phyloP scores from a whole-genome alignment of 768 basidiomycete genomes.

The Lactarius pseudohatsudake region DNA sequence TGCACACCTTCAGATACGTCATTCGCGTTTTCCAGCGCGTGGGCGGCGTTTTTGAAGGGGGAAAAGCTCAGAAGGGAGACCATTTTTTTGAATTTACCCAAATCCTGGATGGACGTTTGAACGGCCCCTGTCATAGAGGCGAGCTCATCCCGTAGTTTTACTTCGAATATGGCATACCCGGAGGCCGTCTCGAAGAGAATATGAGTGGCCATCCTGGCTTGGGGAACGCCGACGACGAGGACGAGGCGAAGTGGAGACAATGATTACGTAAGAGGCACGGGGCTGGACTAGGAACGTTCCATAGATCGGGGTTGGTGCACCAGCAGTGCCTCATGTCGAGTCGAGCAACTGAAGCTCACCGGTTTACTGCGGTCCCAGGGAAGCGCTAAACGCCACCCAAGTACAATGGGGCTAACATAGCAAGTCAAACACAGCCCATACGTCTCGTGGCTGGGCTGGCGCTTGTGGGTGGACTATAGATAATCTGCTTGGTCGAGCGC shows the following conservation, averaged over 20 bases:
- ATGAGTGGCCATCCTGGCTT: conserved; percentile 66
- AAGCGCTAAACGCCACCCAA: neutral
- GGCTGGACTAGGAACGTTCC: conserved; percentile 12
- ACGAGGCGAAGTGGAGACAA: neutral
- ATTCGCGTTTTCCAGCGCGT: conserved; percentile 93
- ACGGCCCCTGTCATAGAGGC: conserved; percentile 74
- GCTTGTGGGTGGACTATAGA: conserved; percentile 4
- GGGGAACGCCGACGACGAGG: neutral
- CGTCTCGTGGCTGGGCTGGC: conserved; percentile 10
- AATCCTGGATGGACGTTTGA: conserved; percentile 84
- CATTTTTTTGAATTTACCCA: conserved; percentile 90
- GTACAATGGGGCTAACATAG: neutral
- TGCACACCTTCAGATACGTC: conserved; percentile 89
- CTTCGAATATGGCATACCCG: conserved; percentile 91
- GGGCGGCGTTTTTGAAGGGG: conserved; percentile 91
- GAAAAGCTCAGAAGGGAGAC: conserved; percentile 86
- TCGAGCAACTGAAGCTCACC: neutral
- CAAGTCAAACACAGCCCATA: conserved; percentile 9
- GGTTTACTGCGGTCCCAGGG: conserved; percentile 1
- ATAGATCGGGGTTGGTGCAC: conserved; percentile 6
- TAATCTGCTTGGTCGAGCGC: conserved; percentile 20
- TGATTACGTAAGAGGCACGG: neutral
- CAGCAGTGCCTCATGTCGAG: conserved; percentile 16
- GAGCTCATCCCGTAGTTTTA: conserved; percentile 84
- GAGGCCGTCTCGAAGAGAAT: conserved; percentile 92